phyloP scores from a whole-genome alignment of 2,329 filamentous ascomycete species.

The Beauveria bassiana region DNA sequence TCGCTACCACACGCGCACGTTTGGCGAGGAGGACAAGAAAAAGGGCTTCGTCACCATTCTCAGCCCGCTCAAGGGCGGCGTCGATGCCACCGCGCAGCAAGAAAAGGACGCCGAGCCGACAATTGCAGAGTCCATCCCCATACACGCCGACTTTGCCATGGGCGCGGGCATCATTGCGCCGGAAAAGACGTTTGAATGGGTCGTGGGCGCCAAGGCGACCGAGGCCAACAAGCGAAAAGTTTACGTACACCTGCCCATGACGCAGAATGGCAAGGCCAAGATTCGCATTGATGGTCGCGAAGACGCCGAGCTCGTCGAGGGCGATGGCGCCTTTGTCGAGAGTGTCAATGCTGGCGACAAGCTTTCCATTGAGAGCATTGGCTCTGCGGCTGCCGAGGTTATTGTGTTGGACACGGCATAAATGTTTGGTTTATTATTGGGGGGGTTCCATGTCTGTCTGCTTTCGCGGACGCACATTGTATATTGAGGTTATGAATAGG shows the following conservation, averaged over 20 bases:
- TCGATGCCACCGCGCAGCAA: slow-evolving; percentile 50
- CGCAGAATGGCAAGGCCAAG: slow-evolving; percentile 65
- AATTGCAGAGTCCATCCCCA: slow-evolving; percentile 63
- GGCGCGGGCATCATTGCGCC: slow-evolving; percentile 66
- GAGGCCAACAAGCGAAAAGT: slow-evolving; percentile 57
- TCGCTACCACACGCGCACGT: slow-evolving; percentile 67
- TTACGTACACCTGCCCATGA: slow-evolving; percentile 75
- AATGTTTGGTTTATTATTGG: not conserved
- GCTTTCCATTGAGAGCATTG: slow-evolving; percentile 58
- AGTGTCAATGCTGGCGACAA: slow-evolving; percentile 56
- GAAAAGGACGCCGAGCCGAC: slow-evolving; percentile 57
- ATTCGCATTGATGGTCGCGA: slow-evolving; percentile 60
- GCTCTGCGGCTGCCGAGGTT: slow-evolving; percentile 62
- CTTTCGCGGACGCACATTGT: too few species aligned
- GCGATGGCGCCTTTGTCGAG: slow-evolving; percentile 73
- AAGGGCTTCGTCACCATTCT: slow-evolving; percentile 67
- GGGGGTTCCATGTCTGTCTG: too few species aligned
- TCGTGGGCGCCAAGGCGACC: slow-evolving; percentile 52
- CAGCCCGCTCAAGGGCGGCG: slow-evolving; percentile 62
- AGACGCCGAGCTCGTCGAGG: slow-evolving; percentile 59
- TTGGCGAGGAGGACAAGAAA: slow-evolving; percentile 64
- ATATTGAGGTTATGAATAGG: too few species aligned
- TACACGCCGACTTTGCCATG: slow-evolving; percentile 82
- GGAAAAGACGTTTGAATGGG: slow-evolving; percentile 60
- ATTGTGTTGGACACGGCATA: slow-evolving; percentile 57